These are phyloP conservation scores for Colletotrichum zoysiae DNA, from an alignment of 2,329 filamentous ascomycete genomes.

Conservation along the genomic window DNA sequence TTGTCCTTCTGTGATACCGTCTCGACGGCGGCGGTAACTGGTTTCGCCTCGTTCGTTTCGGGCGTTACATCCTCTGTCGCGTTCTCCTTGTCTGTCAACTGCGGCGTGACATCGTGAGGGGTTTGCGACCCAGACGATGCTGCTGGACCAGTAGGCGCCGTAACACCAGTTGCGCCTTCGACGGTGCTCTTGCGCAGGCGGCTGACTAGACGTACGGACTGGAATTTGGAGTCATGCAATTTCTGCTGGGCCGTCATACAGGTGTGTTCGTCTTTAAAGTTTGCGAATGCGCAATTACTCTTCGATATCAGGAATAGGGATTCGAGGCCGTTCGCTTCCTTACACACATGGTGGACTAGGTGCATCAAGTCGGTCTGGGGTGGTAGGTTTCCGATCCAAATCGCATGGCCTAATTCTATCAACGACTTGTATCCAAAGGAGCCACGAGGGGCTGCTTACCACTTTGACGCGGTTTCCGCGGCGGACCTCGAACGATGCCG, in stretches of 20 bases:
- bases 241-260: conserved; percentile 83
- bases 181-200: conserved; percentile 74
- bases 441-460: conserved; percentile 55
- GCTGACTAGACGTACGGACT: conserved; percentile 87
- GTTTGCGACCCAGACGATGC: conserved; percentile 49
- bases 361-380: conserved; percentile 84
- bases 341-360: conserved; percentile 91
- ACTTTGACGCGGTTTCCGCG: conserved; percentile 70
- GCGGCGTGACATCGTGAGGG: conserved; percentile 12
- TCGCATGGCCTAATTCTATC: conserved; percentile 76
- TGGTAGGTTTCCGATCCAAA: conserved; percentile 96
- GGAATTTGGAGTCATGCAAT: conserved; percentile 91
- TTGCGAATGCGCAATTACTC: conserved; percentile 97
- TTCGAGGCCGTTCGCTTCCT: conserved; percentile 82
- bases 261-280: conserved; percentile 84
- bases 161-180: conserved; percentile 59
- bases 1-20: conserved; percentile 69
- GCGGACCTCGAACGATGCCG: conserved; percentile 64
- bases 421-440: conserved; percentile 36
- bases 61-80: background rate
- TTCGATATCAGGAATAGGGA: conserved; percentile 96
- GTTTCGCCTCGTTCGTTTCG: conserved; percentile 24
- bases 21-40: conserved; percentile 34
- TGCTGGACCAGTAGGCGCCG: conserved; percentile 68
- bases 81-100: background rate